These are phyloP conservation scores for Cinnamomum chago DNA, from an alignment of 164 flowering plant species.

Conservation along the genomic window DNA sequence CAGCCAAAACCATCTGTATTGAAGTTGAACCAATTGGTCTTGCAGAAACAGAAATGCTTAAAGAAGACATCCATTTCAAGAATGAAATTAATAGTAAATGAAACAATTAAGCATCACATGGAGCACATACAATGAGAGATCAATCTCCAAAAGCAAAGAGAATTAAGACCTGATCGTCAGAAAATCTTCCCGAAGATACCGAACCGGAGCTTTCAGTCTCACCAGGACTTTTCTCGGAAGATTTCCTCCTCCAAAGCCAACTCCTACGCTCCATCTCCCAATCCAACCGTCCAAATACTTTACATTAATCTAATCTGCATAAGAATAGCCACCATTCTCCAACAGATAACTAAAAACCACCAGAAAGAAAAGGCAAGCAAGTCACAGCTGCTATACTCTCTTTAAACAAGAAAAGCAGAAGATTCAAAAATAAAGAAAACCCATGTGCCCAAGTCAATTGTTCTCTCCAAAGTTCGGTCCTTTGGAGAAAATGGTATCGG, in stretches of 20 bases:
- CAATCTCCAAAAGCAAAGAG: background rate
- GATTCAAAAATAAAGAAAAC: background rate
- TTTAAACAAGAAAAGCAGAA: background rate
- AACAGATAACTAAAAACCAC: background rate
- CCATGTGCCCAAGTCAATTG: background rate
- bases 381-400: background rate
- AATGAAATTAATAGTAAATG: too few relatives aligned
- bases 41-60: background rate
- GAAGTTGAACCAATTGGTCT: background rate
- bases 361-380: background rate
- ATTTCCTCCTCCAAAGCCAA: constrained; percentile 52
- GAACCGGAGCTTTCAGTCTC: constrained; percentile 64
- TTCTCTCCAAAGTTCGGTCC: background rate
- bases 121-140: background rate
- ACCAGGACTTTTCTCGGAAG: constrained; percentile 51
- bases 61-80: background rate
- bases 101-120: background rate
- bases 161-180: constrained; percentile 48
- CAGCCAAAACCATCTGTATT: background rate
- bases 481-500: background rate
- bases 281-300: constrained; percentile 8
- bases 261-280: constrained; percentile 43
- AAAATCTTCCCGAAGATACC: constrained; percentile 47
- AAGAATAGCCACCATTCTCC: background rate
- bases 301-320: constrained; percentile 26